These are phyloP conservation scores for Wickerhamiella allomyrinae DNA, from an alignment of 805 yeast genomes.

Conservation along the genomic window DNA sequence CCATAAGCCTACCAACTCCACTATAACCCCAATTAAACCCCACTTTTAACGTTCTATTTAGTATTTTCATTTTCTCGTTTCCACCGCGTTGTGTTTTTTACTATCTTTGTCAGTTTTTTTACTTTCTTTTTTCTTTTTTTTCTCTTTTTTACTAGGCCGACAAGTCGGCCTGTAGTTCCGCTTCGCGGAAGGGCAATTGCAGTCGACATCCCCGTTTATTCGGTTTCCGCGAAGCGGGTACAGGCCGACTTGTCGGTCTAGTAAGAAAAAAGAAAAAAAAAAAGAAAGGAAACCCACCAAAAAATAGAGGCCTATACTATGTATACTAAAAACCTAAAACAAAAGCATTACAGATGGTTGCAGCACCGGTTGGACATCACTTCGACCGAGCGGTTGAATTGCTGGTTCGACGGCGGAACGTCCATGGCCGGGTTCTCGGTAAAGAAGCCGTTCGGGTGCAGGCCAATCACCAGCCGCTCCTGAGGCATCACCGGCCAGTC, in stretches of 20 bases:
- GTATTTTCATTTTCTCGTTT: not conserved
- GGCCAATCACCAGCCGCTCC: conserved; percentile 52
- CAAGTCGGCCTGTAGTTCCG: too few relatives aligned
- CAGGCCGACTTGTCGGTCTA: too few relatives aligned
- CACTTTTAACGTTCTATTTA: too few relatives aligned
- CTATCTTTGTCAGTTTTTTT: not conserved
- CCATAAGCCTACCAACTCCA: too few relatives aligned
- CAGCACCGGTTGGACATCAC: conserved; percentile 18
- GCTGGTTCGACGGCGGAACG: conserved; percentile 53
- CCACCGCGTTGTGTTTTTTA: not conserved
- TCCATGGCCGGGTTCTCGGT: conserved; percentile 69
- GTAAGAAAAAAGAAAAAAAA: too few relatives aligned
- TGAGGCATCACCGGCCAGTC: conserved; percentile 87
- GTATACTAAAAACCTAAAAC: too few relatives aligned
- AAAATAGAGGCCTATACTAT: not conserved
- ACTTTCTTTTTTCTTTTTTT: not conserved
- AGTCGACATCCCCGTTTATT: too few relatives aligned
- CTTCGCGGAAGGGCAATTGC: too few relatives aligned
- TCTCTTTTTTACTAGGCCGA: too few relatives aligned
- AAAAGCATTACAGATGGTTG: conserved; percentile 3
- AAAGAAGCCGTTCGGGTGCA: conserved; percentile 62
- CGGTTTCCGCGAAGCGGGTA: too few relatives aligned
- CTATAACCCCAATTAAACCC: too few relatives aligned
- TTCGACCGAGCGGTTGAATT: conserved; percentile 47
- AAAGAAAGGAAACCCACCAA: too few relatives aligned